Evolutionary conservation across 1,284 basidiomycete species (phyloP), one percentile per base, ranked within the genome.

Genomic region (Caloboletus firmus): DNA sequence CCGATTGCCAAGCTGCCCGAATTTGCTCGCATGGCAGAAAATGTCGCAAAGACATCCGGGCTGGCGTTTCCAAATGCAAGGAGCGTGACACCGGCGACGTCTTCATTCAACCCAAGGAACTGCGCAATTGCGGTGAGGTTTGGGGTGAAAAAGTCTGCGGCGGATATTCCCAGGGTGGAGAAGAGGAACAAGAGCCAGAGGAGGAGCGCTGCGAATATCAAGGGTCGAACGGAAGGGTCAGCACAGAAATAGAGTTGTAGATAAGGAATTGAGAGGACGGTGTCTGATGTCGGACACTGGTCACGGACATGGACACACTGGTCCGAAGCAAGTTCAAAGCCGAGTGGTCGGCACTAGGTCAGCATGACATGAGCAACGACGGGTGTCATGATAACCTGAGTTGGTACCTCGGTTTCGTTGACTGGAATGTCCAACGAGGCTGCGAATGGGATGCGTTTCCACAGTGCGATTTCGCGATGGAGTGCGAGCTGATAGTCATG

Each of bases 131-230:
- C 92, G 0, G 90, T 87, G 31, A 97, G 81, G 71, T 98, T 97
- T 2, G 94, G 94, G 45, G 91, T 95, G 76, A 98, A 96, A 75
- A 96, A 98, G 73, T 98, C 95, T 36, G 91, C 90, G 10, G 94
- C 93, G 60, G 87, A 89, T 69, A 97, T 96, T 4, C 94, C 93
- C 22, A 96, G 84, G 46, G 92, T 90, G 22, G 89, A 91, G 74
- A 94, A 94, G 52, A 94, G 82, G 74, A 94, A 93, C 24, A 84
- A 62, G 31, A 93, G 81, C 91, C 91, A 94, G 34, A 89, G 51
- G 18, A 90, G 59, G 57, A 92, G 80, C 41, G 76, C 80, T 4
- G 69, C 63, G 70, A 93, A 91, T 20, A 81, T 62, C 24, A 84
- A 54, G 0, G 88, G 85, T 15, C 86, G 79, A 4, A 79, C 40